Evolutionary conservation across 352 stramenopile genomes (phyloP), one percentile per base, ranked within the genome.

Genomic region (Pythium guiyangense): DNA sequence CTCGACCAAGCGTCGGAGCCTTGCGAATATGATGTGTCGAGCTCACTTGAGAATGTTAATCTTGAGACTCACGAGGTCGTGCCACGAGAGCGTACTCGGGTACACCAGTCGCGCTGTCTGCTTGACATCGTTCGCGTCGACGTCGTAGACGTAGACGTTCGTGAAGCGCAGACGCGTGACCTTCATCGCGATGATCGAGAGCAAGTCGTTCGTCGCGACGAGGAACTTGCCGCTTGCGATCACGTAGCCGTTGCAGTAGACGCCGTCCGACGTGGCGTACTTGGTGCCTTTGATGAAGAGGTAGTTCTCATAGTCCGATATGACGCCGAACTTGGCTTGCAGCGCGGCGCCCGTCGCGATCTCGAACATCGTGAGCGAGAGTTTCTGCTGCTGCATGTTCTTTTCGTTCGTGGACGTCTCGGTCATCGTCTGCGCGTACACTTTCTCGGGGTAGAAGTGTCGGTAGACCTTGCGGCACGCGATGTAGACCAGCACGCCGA

Each of bases 151-250:
- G 44, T 31, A 29, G 18, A 49, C 20, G 22, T 44, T 37, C 8
- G 31, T 37, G 31, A 37, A 37, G 31, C 31, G 31, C 31, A 37
- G 6, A 37, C 31, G 31, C 31, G 31, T 37, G 31, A 37, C 8
- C 8, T 37, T 37, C 31, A 49, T 29, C 22, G 26, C 18, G 6
- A 69, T 27, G 27, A 74, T 62, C 17, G 49, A 49, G 52, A 63
- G 53, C 27, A 56, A 65, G 25, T 71, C 63, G 50, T 53, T 48
- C 25, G 57, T 68, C 4, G 50, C 42, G 12, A 74, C 48, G 4
- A 74, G 50, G 31, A 66, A 74, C 47, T 66, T 62, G 49, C 53
- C 35, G 57, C 67, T 66, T 18, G 53, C 66, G 27, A 73, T 71
- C 17, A 74, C 59, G 60, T 71, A 79, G 22, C 66, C 62, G n/a